A percentile compares a stretch with the other conserved stretches of the same genome.
Evolutionary conservation across 306 rosid species (phyloP).

Genomic region (Citrullus amarus): DNA sequence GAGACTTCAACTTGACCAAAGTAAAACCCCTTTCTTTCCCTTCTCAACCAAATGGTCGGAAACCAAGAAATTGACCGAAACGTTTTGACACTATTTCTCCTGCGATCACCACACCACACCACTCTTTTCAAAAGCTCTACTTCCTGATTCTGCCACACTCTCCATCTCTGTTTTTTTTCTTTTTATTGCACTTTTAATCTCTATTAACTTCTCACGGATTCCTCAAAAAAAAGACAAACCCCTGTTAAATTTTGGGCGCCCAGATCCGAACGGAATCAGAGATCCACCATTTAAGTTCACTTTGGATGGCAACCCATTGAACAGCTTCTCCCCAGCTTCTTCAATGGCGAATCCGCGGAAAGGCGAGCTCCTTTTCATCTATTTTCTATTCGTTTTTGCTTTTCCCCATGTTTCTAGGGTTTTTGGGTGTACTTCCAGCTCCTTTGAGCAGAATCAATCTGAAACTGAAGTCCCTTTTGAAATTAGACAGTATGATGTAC

Average conservation of each 20-base stretch:
- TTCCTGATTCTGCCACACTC: not conserved
- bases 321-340: conserved; percentile 9
- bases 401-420: conserved; percentile 21
- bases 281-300: conserved; percentile 19
- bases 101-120: not conserved
- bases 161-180: not conserved
- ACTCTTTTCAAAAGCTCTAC: not conserved
- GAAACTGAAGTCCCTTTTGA: not conserved
- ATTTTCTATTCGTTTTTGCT: conserved; percentile 28
- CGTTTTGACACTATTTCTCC: not conserved
- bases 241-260: not conserved
- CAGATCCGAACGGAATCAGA: not conserved
- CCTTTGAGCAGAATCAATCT: conserved; percentile 16
- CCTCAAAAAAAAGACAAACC: not conserved
- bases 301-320: conserved; percentile 15
- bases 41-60: not conserved
- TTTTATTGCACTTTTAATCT: not conserved
- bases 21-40: not conserved
- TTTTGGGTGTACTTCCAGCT: conserved; percentile 22
- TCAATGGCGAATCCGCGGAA: conserved; percentile 38
- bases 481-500: conserved; percentile 29
- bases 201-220: not conserved
- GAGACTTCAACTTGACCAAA: not conserved
- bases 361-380: conserved; percentile 75
- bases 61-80: not conserved